Base-by-base conservation (phyloP, 73 alveolate species). In the Paramecium octaurelia region DNA sequence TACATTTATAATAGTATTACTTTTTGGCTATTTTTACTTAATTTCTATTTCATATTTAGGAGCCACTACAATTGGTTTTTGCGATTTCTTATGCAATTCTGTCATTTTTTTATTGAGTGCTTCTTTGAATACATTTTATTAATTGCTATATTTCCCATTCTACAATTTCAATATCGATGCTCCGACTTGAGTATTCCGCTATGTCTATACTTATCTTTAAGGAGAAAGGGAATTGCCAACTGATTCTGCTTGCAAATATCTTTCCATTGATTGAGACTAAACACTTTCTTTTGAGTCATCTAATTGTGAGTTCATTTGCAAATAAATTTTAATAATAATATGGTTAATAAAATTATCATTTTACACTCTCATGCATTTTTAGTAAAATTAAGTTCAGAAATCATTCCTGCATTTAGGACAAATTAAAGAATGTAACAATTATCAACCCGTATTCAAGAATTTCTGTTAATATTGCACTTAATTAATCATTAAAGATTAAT, bases 201-300 rank as follows among this genome's bases (percentile, higher is more conserved):
- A 64, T 64, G 84, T 64, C 12, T 64, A 64, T 23, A 64, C 84
- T 18, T 16, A n/a, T 54, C 69, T 54, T 23, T 64, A 12, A 64
- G 84, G 84, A 11, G 84, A 64, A 10, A 64, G 29, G 31, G 84
- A 64, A 64, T 64, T 64, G 27, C 46, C 27, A 8, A 34, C 50
- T 4, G 84, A 64, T 27, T 64, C 84, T 64, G 84, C 84, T 24
- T 64, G 27, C 1, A 64, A 24, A 18, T 64, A 64, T 64, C 84
- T 64, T 14, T 64, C 84, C 84, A 64, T 64, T 27, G 84, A 64
- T 64, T 64, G 11, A 7, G 84, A 64, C 31, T 64, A 6, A 12
- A 34, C 84, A 64, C 84, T 64, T n/a, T 64, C 84, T 64, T 64
- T 64, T 12, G 84, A 64, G 84, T 64, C 84, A 64, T 64, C 84